These are phyloP conservation scores for Coriolopsis trogii DNA, from an alignment of 1,284 basidiomycete genomes.

Conservation along the genomic window DNA sequence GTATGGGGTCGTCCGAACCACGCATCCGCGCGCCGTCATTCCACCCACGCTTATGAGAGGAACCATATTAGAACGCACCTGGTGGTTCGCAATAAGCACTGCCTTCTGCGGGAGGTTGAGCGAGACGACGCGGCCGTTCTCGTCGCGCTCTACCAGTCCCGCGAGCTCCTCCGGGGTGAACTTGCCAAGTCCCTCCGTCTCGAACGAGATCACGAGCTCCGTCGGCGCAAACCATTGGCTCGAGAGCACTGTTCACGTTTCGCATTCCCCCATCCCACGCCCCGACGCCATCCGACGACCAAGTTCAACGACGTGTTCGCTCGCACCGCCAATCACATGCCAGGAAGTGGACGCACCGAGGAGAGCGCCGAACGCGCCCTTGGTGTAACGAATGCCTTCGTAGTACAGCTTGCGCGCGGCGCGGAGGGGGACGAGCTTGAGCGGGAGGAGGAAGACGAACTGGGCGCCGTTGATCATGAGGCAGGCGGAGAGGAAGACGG, in stretches of 20 bases:
- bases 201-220: slow-evolving; percentile 74
- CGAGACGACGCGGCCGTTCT: slow-evolving; percentile 55
- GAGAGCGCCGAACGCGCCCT: slow-evolving; percentile 79
- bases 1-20: neutral
- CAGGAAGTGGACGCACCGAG: slow-evolving; percentile 76
- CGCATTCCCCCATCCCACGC: neutral
- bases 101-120: slow-evolving; percentile 78
- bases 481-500: slow-evolving; percentile 71
- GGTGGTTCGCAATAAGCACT: slow-evolving; percentile 83
- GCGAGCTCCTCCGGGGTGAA: slow-evolving; percentile 63
- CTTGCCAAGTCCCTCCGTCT: slow-evolving; percentile 63
- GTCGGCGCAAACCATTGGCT: slow-evolving; percentile 85
- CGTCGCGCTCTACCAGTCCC: slow-evolving; percentile 55
- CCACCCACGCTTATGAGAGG: too few species aligned
- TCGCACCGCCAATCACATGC: too few species aligned
- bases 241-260: slow-evolving; percentile 59
- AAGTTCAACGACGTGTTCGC: neutral
- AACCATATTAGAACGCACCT: slow-evolving; percentile 58
- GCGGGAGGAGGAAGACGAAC: slow-evolving; percentile 66
- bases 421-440: slow-evolving; percentile 58
- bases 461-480: slow-evolving; percentile 74
- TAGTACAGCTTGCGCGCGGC: slow-evolving; percentile 59
- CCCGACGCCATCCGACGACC: neutral
- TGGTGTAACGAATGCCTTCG: slow-evolving; percentile 75
- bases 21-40: too few species aligned